Percentiles rank a stretch among this genome's conserved stretches.
phyloP scores from a whole-genome alignment of 225 moss, liverwort and hornwort genomes.

The Lunularia cruciata region DNA sequence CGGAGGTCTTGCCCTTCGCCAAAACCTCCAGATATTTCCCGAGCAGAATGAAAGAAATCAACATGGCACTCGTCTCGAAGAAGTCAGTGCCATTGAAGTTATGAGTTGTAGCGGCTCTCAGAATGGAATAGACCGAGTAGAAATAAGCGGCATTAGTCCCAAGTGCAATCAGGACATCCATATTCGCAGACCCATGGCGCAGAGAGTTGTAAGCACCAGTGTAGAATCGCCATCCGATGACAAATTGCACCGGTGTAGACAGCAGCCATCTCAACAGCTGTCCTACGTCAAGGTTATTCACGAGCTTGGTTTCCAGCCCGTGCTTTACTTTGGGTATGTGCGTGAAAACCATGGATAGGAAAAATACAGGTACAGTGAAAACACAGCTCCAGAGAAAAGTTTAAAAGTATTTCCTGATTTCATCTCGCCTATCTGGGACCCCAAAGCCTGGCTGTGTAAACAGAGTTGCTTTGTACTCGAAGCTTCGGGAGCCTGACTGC shows the following conservation, averaged over 20 bases:
- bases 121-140: slow-evolving; percentile 77
- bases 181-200: slow-evolving; percentile 77
- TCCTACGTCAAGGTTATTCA: slow-evolving; percentile 71
- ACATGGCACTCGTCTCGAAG: slow-evolving; percentile 97
- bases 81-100: slow-evolving; percentile 83
- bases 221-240: slow-evolving; percentile 81
- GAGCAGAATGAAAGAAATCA: slow-evolving; percentile 88
- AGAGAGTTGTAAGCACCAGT: slow-evolving; percentile 90
- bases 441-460: slow-evolving; percentile 51
- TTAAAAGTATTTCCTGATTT: slow-evolving; percentile 56
- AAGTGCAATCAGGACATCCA: slow-evolving; percentile 89
- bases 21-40: slow-evolving; percentile 91
- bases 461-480: slow-evolving; percentile 64
- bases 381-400: slow-evolving; percentile 89
- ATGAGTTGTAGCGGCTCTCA: slow-evolving; percentile 61
- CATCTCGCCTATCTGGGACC: slow-evolving; percentile 60
- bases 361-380: slow-evolving; percentile 81
- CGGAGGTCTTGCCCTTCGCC: slow-evolving; percentile 96
- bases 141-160: slow-evolving; percentile 98
- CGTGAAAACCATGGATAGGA: slow-evolving; percentile 87
- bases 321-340: slow-evolving; percentile 74
- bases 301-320: slow-evolving; percentile 58
- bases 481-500: slow-evolving; percentile 42
- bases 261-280: slow-evolving; percentile 73
- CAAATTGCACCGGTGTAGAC: slow-evolving; percentile 86